These are phyloP conservation scores for Candida sakaeoensis DNA, from an alignment of 805 yeast species.

Conservation along the genomic window DNA sequence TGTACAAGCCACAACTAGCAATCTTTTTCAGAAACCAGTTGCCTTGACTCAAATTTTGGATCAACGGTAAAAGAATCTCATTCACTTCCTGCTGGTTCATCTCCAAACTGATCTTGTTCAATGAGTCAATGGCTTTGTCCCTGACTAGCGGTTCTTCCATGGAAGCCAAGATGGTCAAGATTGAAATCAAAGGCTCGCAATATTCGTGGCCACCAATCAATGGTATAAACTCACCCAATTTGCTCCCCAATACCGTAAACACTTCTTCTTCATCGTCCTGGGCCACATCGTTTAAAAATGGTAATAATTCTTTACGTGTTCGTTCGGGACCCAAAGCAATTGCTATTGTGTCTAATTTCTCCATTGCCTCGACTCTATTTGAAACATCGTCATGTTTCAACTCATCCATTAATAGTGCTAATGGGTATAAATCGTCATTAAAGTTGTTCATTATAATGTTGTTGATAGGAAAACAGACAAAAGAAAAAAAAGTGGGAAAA, in stretches of 20 bases:
- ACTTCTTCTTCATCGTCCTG: constrained; percentile 99
- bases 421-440: constrained; percentile 76
- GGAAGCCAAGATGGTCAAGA: constrained; percentile 79
- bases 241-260: constrained; percentile 87
- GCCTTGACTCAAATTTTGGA: constrained; percentile 74
- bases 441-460: constrained; percentile 27
- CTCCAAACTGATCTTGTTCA: constrained; percentile 65
- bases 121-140: constrained; percentile 86
- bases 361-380: constrained; percentile 92
- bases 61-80: constrained; percentile 67
- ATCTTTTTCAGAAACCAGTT: constrained; percentile 94
- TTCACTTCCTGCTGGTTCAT: constrained; percentile 61
- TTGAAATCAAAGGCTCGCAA: constrained; percentile 52
- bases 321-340: constrained; percentile 92
- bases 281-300: constrained; percentile 83
- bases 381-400: constrained; percentile 94
- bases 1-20: constrained; percentile 86
- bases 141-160: constrained; percentile 96
- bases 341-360: constrained; percentile 88
- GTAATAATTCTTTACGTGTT: constrained; percentile 82
- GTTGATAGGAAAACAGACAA: constrained; percentile 2
- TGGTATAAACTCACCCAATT: constrained; percentile 84
- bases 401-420: constrained; percentile 95
- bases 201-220: constrained; percentile 73
- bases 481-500: neutral